phyloP scores from a whole-genome alignment of 257 asterid genomes.

The Gardenia jasminoides region DNA sequence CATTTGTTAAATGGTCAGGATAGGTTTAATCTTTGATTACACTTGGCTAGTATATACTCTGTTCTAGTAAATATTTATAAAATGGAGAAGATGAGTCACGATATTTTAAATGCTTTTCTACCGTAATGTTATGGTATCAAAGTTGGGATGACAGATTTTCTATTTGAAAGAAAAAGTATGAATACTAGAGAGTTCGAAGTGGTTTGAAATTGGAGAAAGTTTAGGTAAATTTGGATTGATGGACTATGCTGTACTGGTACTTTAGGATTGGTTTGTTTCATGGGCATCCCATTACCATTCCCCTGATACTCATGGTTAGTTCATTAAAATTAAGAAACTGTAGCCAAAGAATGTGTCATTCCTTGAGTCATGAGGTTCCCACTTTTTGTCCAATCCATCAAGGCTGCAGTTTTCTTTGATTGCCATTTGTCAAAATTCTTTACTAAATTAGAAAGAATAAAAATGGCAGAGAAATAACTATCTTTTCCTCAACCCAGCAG shows the following conservation, averaged over 20 bases:
- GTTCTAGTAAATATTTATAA: neutral
- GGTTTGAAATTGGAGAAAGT: neutral
- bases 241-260: neutral
- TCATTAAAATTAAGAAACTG: too few relatives aligned
- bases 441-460: too few relatives aligned
- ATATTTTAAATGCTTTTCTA: neutral
- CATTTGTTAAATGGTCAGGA: neutral
- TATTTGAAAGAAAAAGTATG: neutral
- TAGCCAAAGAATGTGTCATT: too few relatives aligned
- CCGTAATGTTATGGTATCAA: neutral
- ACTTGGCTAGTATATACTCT: neutral
- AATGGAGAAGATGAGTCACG: neutral
- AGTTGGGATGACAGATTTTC: neutral
- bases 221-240: neutral
- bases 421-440: too few relatives aligned
- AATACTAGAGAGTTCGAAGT: neutral
- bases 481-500: too few relatives aligned
- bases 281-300: too few relatives aligned
- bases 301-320: too few relatives aligned
- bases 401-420: too few relatives aligned
- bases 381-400: too few relatives aligned
- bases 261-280: too few relatives aligned
- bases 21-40: neutral
- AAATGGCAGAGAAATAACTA: too few relatives aligned
- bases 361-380: too few relatives aligned